Evolutionary conservation across 768 basidiomycete species (phyloP).

Genomic region (Terana coerulea): DNA sequence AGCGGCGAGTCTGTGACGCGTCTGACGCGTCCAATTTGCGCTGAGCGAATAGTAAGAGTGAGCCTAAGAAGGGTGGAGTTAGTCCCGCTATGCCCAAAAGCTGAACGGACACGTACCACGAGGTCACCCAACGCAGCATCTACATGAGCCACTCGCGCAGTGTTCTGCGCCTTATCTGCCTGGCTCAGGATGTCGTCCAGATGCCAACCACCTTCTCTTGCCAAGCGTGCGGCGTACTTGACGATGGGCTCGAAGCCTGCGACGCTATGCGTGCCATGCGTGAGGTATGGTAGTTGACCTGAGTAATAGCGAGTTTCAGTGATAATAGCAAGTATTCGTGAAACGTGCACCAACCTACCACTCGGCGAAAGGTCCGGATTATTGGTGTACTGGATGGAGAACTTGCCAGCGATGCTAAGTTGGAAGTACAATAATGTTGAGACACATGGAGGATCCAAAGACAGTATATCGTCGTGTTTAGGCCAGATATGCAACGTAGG

Average conservation of each 20-base stretch:
- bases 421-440: conserved; percentile 68
- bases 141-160: conserved; percentile 64
- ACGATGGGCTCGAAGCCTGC: conserved; percentile 58
- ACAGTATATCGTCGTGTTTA: conserved; percentile 56
- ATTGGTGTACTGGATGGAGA: conserved; percentile 54
- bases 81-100: no score
- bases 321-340: not conserved
- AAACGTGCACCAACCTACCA: conserved; percentile 44
- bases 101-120: conserved; percentile 52
- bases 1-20: conserved; percentile 48
- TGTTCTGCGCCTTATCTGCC: conserved; percentile 47
- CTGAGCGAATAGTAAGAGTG: conserved; percentile 59
- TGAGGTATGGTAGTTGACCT: conserved; percentile 75
- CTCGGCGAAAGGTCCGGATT: conserved; percentile 72
- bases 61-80: conserved; percentile 39
- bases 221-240: conserved; percentile 55
- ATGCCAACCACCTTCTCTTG: conserved; percentile 31
- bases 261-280: conserved; percentile 49
- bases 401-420: conserved; percentile 63
- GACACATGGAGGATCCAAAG: conserved; percentile 63
- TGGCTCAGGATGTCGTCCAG: conserved; percentile 46
- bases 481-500: conserved; percentile 77
- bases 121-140: conserved; percentile 67
- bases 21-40: conserved; percentile 60
- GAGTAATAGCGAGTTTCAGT: not conserved